phyloP scores from a whole-genome alignment of 2,329 filamentous ascomycete genomes.

The Bipolaris zeicola region DNA sequence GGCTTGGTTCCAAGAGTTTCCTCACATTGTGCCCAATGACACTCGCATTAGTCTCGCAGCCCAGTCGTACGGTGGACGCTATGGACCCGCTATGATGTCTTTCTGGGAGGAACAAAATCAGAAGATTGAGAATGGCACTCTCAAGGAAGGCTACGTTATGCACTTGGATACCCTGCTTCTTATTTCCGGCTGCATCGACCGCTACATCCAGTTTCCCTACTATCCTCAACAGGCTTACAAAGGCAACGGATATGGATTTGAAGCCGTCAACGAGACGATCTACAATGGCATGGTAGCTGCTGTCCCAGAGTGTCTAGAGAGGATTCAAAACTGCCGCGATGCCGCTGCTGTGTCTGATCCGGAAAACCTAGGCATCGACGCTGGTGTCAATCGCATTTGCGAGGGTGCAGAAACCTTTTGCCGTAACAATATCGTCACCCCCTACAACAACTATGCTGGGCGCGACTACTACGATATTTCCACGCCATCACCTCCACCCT shows the following conservation, averaged over 20 bases:
- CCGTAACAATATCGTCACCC: conserved; percentile 21
- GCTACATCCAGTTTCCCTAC: conserved; percentile 18
- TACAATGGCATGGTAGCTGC: conserved; percentile 24
- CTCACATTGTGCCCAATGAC: conserved; percentile 26
- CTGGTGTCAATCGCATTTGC: conserved; percentile 53
- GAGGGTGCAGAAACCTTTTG: conserved; percentile 56
- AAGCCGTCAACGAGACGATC: conserved; percentile 21
- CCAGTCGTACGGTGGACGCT: conserved; percentile 22
- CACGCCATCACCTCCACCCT: conserved; percentile 23
- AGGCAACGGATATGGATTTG: conserved; percentile 16
- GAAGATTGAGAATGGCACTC: conserved; percentile 17
- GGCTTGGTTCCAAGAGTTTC: conserved; percentile 31
- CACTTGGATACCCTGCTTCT: conserved; percentile 19
- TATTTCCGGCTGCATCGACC: conserved; percentile 17
- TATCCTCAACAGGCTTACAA: conserved; percentile 19
- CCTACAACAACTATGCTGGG: conserved; percentile 23
- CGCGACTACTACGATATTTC: conserved; percentile 28
- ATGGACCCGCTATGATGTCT: conserved; percentile 21
- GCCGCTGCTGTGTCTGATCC: conserved; percentile 37
- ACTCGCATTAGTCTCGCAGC: conserved; percentile 26
- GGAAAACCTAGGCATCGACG: conserved; percentile 39
- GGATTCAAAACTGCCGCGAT: conserved; percentile 22
- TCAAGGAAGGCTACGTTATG: conserved; percentile 14
- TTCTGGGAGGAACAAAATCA: conserved; percentile 24
- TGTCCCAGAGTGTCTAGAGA: conserved; percentile 20